Conservation (phyloP, 2,329 filamentous ascomycete genomes). For the Diplodia intermedia region DNA sequence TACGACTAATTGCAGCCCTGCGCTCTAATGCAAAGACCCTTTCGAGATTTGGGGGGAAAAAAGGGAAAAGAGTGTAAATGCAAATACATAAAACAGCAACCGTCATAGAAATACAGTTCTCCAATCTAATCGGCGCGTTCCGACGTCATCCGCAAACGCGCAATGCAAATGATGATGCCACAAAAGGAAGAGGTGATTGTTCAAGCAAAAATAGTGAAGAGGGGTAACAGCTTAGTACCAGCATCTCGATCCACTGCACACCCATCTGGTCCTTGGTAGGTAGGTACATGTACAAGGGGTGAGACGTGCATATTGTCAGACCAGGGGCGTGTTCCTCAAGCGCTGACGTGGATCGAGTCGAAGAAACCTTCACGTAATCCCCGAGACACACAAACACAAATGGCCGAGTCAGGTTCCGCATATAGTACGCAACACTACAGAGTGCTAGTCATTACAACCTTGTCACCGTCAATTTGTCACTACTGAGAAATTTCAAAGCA, state of each 20-base stretch:
- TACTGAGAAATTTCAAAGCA: not conserved
- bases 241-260: not conserved
- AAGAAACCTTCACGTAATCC: not conserved
- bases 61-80: too few relatives aligned
- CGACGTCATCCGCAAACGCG: too few relatives aligned
- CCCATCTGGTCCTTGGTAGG: not conserved
- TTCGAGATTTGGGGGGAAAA: too few relatives aligned
- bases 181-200: too few relatives aligned
- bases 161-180: too few relatives aligned
- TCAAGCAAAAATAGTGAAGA: not conserved
- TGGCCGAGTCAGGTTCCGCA: not conserved
- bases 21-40: too few relatives aligned
- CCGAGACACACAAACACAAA: not conserved
- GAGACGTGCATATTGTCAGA: not conserved
- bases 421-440: not conserved
- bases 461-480: not conserved
- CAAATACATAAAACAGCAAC: too few relatives aligned
- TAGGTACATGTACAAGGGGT: not conserved
- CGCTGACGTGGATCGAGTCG: not conserved
- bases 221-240: not conserved
- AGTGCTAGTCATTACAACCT: not conserved
- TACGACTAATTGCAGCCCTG: too few relatives aligned
- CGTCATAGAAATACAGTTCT: too few relatives aligned
- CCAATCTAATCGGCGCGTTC: too few relatives aligned
- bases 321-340: not conserved